Percentiles rank a stretch among this genome's conserved stretches.
These are phyloP conservation scores for Erysimum pusillum DNA, from an alignment of 441 rosid genomes.

Conservation along the genomic window DNA sequence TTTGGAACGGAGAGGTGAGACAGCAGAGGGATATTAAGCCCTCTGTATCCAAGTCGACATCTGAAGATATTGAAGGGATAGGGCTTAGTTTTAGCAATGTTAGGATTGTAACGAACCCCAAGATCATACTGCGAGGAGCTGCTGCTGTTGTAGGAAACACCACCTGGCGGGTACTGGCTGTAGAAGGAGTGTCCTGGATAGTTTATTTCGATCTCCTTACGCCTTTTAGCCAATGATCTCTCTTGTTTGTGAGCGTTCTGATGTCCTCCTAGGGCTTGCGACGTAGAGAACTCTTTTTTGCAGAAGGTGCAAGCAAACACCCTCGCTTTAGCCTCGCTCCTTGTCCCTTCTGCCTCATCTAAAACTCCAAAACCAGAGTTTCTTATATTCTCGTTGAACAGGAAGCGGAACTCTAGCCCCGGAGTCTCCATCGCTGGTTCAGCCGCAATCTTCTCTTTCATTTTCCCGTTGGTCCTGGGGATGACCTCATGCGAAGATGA, in stretches of 20 bases:
- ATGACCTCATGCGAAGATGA: slow-evolving; percentile 41
- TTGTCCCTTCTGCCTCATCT: slow-evolving; percentile 33
- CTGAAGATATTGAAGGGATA: slow-evolving; percentile 49
- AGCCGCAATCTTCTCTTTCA: slow-evolving; percentile 30
- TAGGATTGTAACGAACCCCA: slow-evolving; percentile 49
- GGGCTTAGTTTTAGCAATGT: slow-evolving; percentile 51
- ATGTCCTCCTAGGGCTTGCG: slow-evolving; percentile 66
- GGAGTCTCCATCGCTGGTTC: slow-evolving; percentile 33
- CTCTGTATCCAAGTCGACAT: slow-evolving; percentile 48
- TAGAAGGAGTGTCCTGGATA: slow-evolving; percentile 48
- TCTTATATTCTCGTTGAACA: slow-evolving; percentile 35
- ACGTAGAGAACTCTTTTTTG: slow-evolving; percentile 49
- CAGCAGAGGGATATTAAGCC: slow-evolving; percentile 33
- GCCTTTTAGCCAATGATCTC: slow-evolving; percentile 57
- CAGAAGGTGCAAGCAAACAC: slow-evolving; percentile 48
- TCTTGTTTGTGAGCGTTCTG: slow-evolving; percentile 72
- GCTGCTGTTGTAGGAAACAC: slow-evolving; percentile 39
- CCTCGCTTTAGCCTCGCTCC: slow-evolving; percentile 35
- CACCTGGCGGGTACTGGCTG: slow-evolving; percentile 31
- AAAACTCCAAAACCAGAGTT: slow-evolving; percentile 30
- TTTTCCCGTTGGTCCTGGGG: slow-evolving; percentile 28
- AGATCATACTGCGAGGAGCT: slow-evolving; percentile 45
- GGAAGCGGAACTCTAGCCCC: slow-evolving; percentile 38
- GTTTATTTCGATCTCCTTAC: slow-evolving; percentile 51
- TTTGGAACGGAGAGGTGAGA: slow-evolving; percentile 37